Conservation (phyloP, 2,329 filamentous ascomycete genomes). For the Neonectria ditissima region DNA sequence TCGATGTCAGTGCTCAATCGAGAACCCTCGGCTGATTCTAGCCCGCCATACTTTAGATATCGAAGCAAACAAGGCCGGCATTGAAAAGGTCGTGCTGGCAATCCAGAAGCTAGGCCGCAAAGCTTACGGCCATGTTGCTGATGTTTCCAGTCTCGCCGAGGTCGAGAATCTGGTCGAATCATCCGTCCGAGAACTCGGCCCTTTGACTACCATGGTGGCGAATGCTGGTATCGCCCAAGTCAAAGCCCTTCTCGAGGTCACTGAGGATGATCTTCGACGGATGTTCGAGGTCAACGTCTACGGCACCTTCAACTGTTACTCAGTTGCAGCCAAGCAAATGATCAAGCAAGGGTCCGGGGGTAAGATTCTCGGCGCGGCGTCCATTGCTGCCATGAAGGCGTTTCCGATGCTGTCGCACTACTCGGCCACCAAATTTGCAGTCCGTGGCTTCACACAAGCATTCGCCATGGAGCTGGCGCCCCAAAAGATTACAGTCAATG, state of each 20-base stretch:
- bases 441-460: conserved; percentile 73
- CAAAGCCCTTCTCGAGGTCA: conserved; percentile 66
- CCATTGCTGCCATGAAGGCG: conserved; percentile 70
- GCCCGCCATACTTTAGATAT: conserved; percentile 13
- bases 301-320: conserved; percentile 74
- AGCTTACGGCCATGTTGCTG: conserved; percentile 67
- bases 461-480: conserved; percentile 75
- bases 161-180: conserved; percentile 63
- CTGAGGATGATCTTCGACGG: conserved; percentile 65
- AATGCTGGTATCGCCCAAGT: conserved; percentile 73
- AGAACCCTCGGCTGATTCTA: not conserved
- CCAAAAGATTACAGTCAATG: conserved; percentile 74
- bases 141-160: conserved; percentile 68
- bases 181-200: conserved; percentile 65
- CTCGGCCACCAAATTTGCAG: conserved; percentile 73
- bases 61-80: conserved; percentile 48
- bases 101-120: conserved; percentile 64
- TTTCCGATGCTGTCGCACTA: conserved; percentile 72
- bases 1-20: not conserved
- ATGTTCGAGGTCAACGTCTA: conserved; percentile 75
- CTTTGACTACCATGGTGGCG: conserved; percentile 62
- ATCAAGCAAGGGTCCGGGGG: conserved; percentile 67
- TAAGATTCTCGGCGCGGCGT: conserved; percentile 66
- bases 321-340: conserved; percentile 72
- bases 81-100: conserved; percentile 65